These are phyloP conservation scores for Globisporangium nodosum DNA, from an alignment of 352 stramenopile genomes.

Conservation along the genomic window DNA sequence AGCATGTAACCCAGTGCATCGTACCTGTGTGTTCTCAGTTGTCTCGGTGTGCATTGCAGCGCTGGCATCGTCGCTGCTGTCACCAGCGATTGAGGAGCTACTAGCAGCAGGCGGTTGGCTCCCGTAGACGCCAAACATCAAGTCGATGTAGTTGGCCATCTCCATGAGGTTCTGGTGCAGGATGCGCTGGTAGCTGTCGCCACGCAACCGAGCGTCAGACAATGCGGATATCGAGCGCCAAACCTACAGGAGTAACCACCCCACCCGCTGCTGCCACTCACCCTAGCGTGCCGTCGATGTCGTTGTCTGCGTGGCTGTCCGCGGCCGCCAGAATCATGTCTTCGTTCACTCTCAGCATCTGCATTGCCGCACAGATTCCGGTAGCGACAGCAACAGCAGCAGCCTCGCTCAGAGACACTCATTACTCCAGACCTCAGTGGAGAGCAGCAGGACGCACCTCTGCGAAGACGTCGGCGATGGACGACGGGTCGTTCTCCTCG, in stretches of 20 bases:
- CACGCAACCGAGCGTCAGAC: background rate
- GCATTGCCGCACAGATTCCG: background rate
- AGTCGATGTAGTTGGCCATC: constrained; percentile 78
- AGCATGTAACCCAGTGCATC: too few species aligned
- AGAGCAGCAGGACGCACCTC: constrained; percentile 27
- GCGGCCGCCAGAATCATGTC: constrained; percentile 58
- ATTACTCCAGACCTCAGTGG: too few species aligned
- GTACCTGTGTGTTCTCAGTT: too few species aligned
- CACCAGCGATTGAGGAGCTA: background rate
- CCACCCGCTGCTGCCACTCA: constrained; percentile 16
- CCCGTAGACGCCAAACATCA: constrained; percentile 71
- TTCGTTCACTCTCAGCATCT: constrained; percentile 77
- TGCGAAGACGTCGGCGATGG: constrained; percentile 62
- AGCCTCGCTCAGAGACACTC: too few species aligned
- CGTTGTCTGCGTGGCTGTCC: constrained; percentile 52
- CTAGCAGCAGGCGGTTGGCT: constrained; percentile 9
- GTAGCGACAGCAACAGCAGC: too few species aligned
- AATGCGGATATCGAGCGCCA: too few species aligned
- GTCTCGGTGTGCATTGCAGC: too few species aligned
- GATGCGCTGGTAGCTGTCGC: constrained; percentile 56
- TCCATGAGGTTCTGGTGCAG: constrained; percentile 74
- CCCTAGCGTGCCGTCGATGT: constrained; percentile 45
- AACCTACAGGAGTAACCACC: too few species aligned
- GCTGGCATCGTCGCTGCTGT: background rate
- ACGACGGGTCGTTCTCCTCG: constrained; percentile 34